Evolutionary conservation across 495 filamentous ascomycete species (phyloP).

Genomic region (Cairneyella variabilis): DNA sequence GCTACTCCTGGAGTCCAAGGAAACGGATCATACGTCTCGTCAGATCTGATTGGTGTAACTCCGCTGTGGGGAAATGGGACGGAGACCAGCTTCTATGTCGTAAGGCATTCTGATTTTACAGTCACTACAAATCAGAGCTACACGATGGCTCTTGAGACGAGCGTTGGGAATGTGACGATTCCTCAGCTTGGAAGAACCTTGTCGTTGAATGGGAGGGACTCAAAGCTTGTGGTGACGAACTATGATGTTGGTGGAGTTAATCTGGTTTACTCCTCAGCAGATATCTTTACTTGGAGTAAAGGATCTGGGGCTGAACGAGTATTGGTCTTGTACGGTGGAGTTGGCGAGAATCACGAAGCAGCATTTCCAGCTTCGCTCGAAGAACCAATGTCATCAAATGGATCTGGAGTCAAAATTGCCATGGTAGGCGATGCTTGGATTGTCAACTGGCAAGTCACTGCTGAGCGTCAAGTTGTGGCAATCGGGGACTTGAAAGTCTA

Average conservation of each 20-base stretch:
- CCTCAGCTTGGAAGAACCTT: constrained; percentile 58
- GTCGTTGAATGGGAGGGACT: constrained; percentile 64
- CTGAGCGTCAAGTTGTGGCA: neutral
- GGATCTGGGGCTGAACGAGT: constrained; percentile 52
- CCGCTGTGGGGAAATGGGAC: constrained; percentile 46
- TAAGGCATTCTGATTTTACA: constrained; percentile 61
- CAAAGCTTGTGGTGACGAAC: constrained; percentile 66
- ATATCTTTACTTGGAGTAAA: constrained; percentile 66
- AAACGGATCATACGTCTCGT: constrained; percentile 17
- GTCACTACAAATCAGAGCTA: constrained; percentile 52
- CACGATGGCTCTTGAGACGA: constrained; percentile 57
- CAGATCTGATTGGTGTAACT: constrained; percentile 50
- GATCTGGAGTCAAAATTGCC: neutral
- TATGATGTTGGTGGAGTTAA: constrained; percentile 57
- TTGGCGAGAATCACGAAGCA: constrained; percentile 63
- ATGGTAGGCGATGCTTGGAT: neutral
- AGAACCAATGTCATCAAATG: constrained; percentile 11
- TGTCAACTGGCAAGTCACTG: neutral
- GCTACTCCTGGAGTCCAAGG: constrained; percentile 32
- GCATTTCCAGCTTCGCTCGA: constrained; percentile 52
- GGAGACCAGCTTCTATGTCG: constrained; percentile 53
- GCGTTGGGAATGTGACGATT: constrained; percentile 53
- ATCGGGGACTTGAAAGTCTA: neutral
- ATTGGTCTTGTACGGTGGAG: constrained; percentile 65
- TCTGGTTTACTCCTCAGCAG: constrained; percentile 68